These are phyloP conservation scores for Salmacisia buchloeana DNA, from an alignment of 1,284 basidiomycete genomes.

Conservation along the genomic window DNA sequence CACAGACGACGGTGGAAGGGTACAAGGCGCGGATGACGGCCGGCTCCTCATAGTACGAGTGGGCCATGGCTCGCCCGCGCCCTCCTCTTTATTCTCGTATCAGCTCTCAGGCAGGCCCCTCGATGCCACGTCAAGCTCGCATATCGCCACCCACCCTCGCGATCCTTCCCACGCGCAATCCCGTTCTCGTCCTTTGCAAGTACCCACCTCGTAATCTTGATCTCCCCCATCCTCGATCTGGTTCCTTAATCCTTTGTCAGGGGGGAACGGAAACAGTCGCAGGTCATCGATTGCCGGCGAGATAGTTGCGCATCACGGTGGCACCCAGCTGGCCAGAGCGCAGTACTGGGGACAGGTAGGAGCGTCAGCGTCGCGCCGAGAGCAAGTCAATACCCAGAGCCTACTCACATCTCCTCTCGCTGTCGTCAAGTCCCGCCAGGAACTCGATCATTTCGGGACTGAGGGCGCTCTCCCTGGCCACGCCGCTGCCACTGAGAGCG, in stretches of 20 bases:
- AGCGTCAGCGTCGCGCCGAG: neutral
- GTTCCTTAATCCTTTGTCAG: neutral
- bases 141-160: too few relatives aligned
- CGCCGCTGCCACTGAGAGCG: slow-evolving; percentile 4
- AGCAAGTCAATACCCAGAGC: neutral
- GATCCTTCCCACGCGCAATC: too few relatives aligned
- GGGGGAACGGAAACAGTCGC: too few relatives aligned
- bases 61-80: too few relatives aligned
- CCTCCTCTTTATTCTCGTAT: neutral
- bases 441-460: slow-evolving; percentile 39
- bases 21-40: slow-evolving; percentile 6
- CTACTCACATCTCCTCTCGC: slow-evolving; percentile 26
- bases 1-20: neutral
- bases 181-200: too few relatives aligned
- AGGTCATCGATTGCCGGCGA: slow-evolving; percentile 19
- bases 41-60: neutral
- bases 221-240: neutral
- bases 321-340: slow-evolving; percentile 26
- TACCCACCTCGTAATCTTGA: too few relatives aligned
- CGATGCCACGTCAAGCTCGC: neutral
- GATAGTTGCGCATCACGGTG: slow-evolving; percentile 28
- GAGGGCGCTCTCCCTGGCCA: slow-evolving; percentile 19
- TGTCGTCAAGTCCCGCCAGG: slow-evolving; percentile 38
- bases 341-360: slow-evolving; percentile 12
- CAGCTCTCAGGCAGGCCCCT: neutral